phyloP scores from a whole-genome alignment of 306 rosid genomes.

The Prunus campanulata region DNA sequence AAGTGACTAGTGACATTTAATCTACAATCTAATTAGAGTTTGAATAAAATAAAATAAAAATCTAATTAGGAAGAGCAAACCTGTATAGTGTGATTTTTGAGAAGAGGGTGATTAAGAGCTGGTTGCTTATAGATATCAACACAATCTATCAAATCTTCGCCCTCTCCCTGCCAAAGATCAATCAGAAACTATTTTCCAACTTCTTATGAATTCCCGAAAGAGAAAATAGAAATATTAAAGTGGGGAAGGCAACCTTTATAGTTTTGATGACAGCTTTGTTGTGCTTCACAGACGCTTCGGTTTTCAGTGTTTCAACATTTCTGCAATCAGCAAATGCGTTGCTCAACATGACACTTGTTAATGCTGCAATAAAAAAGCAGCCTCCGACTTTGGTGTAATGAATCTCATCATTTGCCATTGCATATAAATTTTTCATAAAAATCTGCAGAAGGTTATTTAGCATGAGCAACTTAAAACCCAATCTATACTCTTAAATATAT shows the following conservation, averaged over 20 bases:
- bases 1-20: background rate
- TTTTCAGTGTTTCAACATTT: background rate
- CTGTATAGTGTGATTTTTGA: conserved; percentile 23
- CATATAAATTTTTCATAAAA: no score
- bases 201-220: background rate
- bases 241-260: background rate
- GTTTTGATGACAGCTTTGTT: conserved; percentile 3
- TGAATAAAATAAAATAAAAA: background rate
- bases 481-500: no score
- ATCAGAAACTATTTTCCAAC: background rate
- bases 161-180: conserved; percentile 1
- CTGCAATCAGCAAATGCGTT: background rate
- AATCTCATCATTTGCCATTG: background rate
- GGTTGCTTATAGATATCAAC: conserved; percentile 26
- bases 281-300: background rate
- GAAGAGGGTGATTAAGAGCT: conserved; percentile 30
- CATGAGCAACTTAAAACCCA: no score
- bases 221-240: background rate
- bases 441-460: no score
- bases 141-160: conserved; percentile 23
- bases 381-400: background rate
- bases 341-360: background rate
- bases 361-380: background rate
- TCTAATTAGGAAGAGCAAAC: background rate
- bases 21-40: background rate